Conservation (phyloP, 2,329 filamentous ascomycete species). For the Pestalotiopsis sp. region DNA sequence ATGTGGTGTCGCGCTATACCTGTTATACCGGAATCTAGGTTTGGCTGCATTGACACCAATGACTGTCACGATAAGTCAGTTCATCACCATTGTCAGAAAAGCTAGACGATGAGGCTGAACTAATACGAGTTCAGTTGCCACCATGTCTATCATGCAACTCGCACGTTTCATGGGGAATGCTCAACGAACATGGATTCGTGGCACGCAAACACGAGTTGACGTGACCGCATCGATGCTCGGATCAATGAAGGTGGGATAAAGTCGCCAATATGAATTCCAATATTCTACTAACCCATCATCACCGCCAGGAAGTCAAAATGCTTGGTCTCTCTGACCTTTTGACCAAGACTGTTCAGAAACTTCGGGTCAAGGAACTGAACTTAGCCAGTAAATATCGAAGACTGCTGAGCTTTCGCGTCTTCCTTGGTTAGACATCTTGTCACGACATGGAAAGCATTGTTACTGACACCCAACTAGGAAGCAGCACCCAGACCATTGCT, state of each 20-base stretch:
- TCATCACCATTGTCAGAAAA: neutral
- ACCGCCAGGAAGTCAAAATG: slow-evolving; percentile 36
- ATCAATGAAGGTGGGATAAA: slow-evolving; percentile 36
- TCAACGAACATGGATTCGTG: slow-evolving; percentile 39
- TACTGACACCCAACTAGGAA: neutral
- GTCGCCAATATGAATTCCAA: neutral
- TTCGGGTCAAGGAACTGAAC: slow-evolving; percentile 39
- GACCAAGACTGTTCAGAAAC: slow-evolving; percentile 30
- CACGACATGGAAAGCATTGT: neutral
- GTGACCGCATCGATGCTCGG: slow-evolving; percentile 37
- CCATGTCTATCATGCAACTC: slow-evolving; percentile 21
- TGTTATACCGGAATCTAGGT: slow-evolving; percentile 50
- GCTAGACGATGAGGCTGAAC: neutral
- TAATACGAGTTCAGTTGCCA: slow-evolving; percentile 15
- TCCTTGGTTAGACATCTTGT: neutral
- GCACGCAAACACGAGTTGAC: slow-evolving; percentile 34
- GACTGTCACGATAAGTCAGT: slow-evolving; percentile 37
- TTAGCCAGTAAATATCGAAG: slow-evolving; percentile 37
- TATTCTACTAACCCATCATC: neutral
- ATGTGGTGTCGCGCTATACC: slow-evolving; percentile 45
- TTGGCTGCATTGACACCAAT: slow-evolving; percentile 50
- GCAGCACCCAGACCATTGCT: neutral
- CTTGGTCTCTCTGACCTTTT: slow-evolving; percentile 36
- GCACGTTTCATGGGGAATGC: slow-evolving; percentile 26
- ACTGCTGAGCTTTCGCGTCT: slow-evolving; percentile 17